Evolutionary conservation across 1,139 yeast species (phyloP).

Genomic region (Zygoascus sp.): DNA sequence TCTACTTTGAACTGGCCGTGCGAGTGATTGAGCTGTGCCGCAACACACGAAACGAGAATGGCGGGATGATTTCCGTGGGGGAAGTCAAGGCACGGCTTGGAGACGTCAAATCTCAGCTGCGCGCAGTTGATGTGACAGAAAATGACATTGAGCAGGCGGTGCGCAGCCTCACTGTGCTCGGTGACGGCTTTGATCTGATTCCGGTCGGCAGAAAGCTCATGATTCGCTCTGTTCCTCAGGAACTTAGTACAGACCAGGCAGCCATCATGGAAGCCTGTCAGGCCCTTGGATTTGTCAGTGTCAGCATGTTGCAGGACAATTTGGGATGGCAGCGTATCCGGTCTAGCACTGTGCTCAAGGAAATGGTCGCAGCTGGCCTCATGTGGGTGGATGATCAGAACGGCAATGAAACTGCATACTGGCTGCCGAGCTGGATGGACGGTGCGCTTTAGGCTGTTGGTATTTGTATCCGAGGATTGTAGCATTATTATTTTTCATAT

Average conservation of each 20-base stretch:
- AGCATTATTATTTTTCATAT: background rate
- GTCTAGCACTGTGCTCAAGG: slow-evolving; percentile 61
- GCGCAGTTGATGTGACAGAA: slow-evolving; percentile 37
- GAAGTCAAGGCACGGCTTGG: slow-evolving; percentile 46
- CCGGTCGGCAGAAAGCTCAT: slow-evolving; percentile 37
- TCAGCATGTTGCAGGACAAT: slow-evolving; percentile 61
- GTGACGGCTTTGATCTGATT: slow-evolving; percentile 46
- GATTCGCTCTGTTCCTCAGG: slow-evolving; percentile 48
- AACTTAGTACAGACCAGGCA: slow-evolving; percentile 60
- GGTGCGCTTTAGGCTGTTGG: background rate
- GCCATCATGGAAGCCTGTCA: slow-evolving; percentile 70
- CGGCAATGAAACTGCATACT: slow-evolving; percentile 53
- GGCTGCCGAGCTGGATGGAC: slow-evolving; percentile 56
- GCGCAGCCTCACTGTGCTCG: slow-evolving; percentile 39
- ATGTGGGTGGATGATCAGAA: slow-evolving; percentile 74
- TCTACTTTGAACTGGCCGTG: slow-evolving; percentile 61
- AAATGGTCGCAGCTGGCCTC: slow-evolving; percentile 74
- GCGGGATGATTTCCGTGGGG: slow-evolving; percentile 67
- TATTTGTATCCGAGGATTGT: background rate
- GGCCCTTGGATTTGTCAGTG: slow-evolving; percentile 64
- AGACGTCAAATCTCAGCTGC: slow-evolving; percentile 26
- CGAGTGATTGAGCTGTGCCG: slow-evolving; percentile 72
- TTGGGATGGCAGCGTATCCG: slow-evolving; percentile 65
- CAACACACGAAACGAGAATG: slow-evolving; percentile 64
- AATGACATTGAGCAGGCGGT: slow-evolving; percentile 51